Evolutionary conservation across 2,329 filamentous ascomycete species (phyloP).

Genomic region (Fusarium sp.): DNA sequence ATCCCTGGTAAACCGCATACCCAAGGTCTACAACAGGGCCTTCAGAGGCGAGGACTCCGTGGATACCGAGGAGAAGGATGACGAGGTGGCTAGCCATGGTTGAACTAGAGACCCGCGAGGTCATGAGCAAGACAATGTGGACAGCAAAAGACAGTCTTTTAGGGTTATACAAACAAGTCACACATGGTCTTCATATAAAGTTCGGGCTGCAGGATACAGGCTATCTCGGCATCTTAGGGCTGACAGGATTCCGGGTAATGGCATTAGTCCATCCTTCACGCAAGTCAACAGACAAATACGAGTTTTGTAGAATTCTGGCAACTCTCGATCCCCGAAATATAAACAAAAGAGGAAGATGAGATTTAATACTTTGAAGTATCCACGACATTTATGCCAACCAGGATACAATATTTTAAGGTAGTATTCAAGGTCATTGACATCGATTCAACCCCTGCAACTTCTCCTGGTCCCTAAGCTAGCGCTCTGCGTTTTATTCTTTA

Average conservation of each 20-base stretch:
- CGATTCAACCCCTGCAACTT: no score
- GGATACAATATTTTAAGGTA: no score
- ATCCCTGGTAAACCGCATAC: background rate
- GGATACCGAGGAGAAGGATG: background rate
- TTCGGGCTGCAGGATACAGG: background rate
- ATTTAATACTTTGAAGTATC: no score
- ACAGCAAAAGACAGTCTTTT: no score
- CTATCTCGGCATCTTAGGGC: background rate
- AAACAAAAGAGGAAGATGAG: no score
- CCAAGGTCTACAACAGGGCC: background rate
- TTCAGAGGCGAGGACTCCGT: background rate
- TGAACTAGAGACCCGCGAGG: no score
- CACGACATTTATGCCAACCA: no score
- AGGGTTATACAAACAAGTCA: no score
- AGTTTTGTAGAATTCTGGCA: no score
- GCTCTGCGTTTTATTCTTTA: no score
- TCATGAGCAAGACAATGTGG: background rate
- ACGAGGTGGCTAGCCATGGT: background rate
- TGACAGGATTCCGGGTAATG: background rate
- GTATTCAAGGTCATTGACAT: no score
- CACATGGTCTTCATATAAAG: background rate
- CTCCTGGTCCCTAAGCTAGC: background rate
- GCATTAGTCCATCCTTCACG: background rate
- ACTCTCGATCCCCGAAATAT: no score
- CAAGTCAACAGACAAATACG: background rate